Percentiles rank a stretch among this genome's conserved stretches.
These are phyloP conservation scores for Exophiala lecanii-corni DNA, from an alignment of 2,329 filamentous ascomycete genomes.

Conservation along the genomic window DNA sequence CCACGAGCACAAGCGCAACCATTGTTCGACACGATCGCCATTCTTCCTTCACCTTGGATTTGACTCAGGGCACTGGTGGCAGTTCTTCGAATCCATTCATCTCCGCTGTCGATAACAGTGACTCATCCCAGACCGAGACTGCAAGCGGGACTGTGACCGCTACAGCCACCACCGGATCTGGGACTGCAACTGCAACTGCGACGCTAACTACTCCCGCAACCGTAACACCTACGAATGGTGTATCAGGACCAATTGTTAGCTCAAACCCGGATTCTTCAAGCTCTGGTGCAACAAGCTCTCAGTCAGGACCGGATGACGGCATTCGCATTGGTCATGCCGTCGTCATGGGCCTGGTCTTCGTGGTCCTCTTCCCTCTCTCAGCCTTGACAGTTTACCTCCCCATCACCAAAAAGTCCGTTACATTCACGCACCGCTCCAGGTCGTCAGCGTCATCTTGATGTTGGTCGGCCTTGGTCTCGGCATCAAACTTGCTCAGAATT, in stretches of 20 bases:
- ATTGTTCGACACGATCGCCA: conserved; percentile 45
- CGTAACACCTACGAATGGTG: conserved; percentile 12
- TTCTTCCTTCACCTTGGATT: conserved; percentile 43
- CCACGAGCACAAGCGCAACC: conserved; percentile 39
- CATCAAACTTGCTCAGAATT: conserved; percentile 43
- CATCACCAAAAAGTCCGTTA: conserved; percentile 40
- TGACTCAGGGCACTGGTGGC: conserved; percentile 48
- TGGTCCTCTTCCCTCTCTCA: conserved; percentile 38
- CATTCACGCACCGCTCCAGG: conserved; percentile 44
- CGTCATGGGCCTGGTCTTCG: conserved; percentile 41
- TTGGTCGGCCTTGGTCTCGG: conserved; percentile 50
- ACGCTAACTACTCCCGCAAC: conserved; percentile 2
- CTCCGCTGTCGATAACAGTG: conserved; percentile 8
- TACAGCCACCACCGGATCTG: neutral
- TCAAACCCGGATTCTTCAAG: conserved; percentile 15
- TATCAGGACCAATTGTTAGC: conserved; percentile 16
- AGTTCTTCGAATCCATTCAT: conserved; percentile 34
- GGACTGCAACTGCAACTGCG: conserved; percentile 5
- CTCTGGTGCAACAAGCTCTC: conserved; percentile 6
- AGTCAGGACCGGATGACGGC: conserved; percentile 6
- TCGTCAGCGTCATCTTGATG: conserved; percentile 45
- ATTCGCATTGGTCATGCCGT: conserved; percentile 28
- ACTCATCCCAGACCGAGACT: conserved; percentile 4
- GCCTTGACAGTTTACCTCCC: conserved; percentile 33
- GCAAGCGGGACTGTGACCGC: conserved; percentile 2